Evolutionary conservation across 83 land plant genomes (phyloP), one percentile per base, ranked within the genome.

Genomic region (Diphasiastrum complanatum): DNA sequence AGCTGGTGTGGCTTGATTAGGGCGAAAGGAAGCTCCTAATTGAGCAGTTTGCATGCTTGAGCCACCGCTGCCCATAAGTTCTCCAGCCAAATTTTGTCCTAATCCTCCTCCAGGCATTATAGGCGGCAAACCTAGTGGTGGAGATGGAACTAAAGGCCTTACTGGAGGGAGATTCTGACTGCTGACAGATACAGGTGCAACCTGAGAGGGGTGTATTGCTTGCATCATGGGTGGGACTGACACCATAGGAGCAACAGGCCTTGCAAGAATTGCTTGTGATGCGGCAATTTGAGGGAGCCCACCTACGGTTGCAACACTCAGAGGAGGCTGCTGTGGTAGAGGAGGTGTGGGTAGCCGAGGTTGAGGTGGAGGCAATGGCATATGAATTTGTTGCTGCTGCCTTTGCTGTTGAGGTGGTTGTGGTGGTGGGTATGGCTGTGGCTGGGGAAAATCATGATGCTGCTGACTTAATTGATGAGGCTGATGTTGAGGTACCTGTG

Each of bases 281-380:
- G 71, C 41, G 10, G 70, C 80, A 38, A 74, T 85, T 27, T 75
- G 85, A 10, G 80, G 86, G 23, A 73, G 75, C 16, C 74, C 46
- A 47, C n/a, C n/a, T n/a, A n/a, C n/a, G n/a, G n/a, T n/a, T n/a
- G n/a, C n/a, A n/a, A n/a, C n/a, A n/a, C n/a, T n/a, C n/a, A 75
- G 81, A 16, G 77, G 72, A 47, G 79, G 83, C 59, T 84, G 88
- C 51, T 68, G 78, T 36, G 70, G 79, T 22, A 72, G 57, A 19
- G 80, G 80, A 50, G 79, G 81, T 46, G 66, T 45, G 23, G 66
- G 65, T 33, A 24, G 66, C 12, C 25, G 55, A 23, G 62, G 70
- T 14, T 63, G 68, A 12, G 70, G 56, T 50, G 63, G 69, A 22
- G 36, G 56, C 2, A 57, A 14, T 12, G 27, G 59, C 16, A 49